A percentile compares a stretch with the other conserved stretches of the same genome.
Evolutionary conservation across 192 early-diverging fungal genomes (phyloP).

Genomic region (Coemansia sp.): DNA sequence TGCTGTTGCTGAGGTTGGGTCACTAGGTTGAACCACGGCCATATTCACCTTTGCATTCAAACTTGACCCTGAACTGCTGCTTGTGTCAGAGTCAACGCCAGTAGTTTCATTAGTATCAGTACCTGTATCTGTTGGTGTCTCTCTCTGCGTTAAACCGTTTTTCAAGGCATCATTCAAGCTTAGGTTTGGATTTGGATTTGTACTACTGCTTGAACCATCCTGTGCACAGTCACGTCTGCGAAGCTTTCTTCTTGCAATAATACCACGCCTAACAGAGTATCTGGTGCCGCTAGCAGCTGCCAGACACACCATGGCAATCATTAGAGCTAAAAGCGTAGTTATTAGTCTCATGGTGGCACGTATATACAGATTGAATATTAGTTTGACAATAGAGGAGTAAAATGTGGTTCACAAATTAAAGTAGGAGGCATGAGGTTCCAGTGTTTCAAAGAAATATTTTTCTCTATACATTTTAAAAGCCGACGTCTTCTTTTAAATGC

Average conservation of each 20-base stretch:
- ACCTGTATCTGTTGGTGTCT: background rate
- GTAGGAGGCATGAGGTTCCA: background rate
- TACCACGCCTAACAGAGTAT: background rate
- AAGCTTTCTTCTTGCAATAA: background rate
- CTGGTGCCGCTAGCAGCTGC: background rate
- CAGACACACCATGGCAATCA: background rate
- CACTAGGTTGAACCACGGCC: background rate
- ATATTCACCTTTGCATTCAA: background rate
- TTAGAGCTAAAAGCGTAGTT: background rate
- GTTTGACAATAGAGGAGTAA: background rate
- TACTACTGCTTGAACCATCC: background rate
- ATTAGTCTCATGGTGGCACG: background rate
- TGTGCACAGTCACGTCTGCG: slow-evolving; percentile 9
- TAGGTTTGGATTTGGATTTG: too few relatives aligned
- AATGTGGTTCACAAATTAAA: background rate
- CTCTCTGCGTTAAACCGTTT: background rate
- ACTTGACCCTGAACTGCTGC: background rate
- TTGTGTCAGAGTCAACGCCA: background rate
- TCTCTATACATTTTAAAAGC: background rate
- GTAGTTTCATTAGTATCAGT: background rate
- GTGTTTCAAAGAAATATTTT: background rate
- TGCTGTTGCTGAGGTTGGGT: background rate
- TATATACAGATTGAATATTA: slow-evolving; percentile 1
- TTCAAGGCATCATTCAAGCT: too few relatives aligned
- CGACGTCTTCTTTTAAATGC: background rate